Percentiles rank a stretch among this genome's conserved stretches.
phyloP scores from a whole-genome alignment of 2,329 filamentous ascomycete genomes.

The Trichoderma guizhouense region DNA sequence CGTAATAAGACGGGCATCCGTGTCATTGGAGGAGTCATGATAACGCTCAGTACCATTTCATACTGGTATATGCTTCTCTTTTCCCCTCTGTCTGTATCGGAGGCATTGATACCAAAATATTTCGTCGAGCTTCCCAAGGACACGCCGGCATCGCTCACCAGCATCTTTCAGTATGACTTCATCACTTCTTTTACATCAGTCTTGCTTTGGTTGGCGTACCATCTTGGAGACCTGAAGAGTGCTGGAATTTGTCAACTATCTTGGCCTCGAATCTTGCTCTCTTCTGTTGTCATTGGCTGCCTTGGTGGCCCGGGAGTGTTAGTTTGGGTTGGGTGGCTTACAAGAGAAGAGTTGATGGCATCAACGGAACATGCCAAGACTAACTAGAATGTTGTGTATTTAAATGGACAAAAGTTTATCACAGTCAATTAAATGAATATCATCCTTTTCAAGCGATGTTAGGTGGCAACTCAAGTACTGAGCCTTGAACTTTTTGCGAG shows the following conservation, averaged over 20 bases:
- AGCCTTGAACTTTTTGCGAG: not conserved
- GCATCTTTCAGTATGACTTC: conserved; percentile 31
- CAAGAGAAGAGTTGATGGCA: conserved; percentile 8
- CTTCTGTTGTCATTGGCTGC: not conserved
- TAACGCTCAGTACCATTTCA: not conserved
- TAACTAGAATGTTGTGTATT: not conserved
- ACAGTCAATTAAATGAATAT: not conserved
- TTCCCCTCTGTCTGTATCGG: conserved; percentile 1
- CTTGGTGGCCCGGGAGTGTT: conserved; percentile 12
- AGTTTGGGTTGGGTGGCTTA: conserved; percentile 4
- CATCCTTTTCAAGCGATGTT: not conserved
- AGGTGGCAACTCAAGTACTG: not conserved
- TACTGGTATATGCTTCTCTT: conserved; percentile 25
- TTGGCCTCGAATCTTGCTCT: conserved; percentile 8
- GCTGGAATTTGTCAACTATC: conserved; percentile 16
- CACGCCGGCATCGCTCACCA: conserved; percentile 20
- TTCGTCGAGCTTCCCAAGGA: conserved; percentile 21
- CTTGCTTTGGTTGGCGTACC: conserved; percentile 26
- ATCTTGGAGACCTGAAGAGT: conserved; percentile 25
- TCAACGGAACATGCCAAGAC: not conserved
- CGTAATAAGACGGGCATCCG: not conserved
- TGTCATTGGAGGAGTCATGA: not conserved
- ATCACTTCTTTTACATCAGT: conserved; percentile 22
- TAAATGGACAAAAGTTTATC: no score
- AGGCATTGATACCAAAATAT: conserved; percentile 27